Base-by-base conservation (phyloP, 148 eudicot genomes). In the Suaeda aralocaspica region DNA sequence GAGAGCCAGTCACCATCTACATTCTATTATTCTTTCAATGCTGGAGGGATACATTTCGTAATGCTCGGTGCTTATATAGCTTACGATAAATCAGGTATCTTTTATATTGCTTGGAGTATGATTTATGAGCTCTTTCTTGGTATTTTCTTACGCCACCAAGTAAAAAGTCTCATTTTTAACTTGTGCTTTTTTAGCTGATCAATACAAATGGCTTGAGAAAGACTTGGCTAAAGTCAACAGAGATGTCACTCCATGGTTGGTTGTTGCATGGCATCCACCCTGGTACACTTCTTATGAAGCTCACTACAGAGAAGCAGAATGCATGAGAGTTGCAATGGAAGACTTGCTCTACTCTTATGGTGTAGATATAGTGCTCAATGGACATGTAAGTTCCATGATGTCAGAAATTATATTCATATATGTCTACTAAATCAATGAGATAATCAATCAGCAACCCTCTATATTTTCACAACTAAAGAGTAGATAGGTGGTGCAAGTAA, bases 321-420 rank as follows among this genome's bases (percentile, higher is more conserved):
- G 98, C 75, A 94, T 94, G 98, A 84, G 76, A 80, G 96, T 94
- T 36, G 91, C 95, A 9, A 91, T 94, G 98, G 98, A 94, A 76
- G 97, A 86, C 53, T 64, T 94, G 9, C 84, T 94, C 18, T 94
- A 91, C 68, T 72, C 81, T n/a, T 73, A 83, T 59, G 80, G 89
- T 19, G 92, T 91, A 12, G 97, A 94, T 74, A 66, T 91, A 48
- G 95, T 94, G 34, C 91, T 94, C 56, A 94, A 81, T 75, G 98
- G 98, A 66, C 98, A 94, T 77, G 98, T 91, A 86, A 85, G 98
- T 79, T 48, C 16, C 49, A 58, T n/a, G 10, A 33, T 72, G 11
- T 15, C 33, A 25, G 15, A 68, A 19, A 11, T 36, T 7, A 18
- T 41, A 28, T 11, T 19, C 26, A 5, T 44, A 26, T 2, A 41